Conservation (phyloP, 1,284 basidiomycete genomes). For the Acaromyces ingoldii region DNA sequence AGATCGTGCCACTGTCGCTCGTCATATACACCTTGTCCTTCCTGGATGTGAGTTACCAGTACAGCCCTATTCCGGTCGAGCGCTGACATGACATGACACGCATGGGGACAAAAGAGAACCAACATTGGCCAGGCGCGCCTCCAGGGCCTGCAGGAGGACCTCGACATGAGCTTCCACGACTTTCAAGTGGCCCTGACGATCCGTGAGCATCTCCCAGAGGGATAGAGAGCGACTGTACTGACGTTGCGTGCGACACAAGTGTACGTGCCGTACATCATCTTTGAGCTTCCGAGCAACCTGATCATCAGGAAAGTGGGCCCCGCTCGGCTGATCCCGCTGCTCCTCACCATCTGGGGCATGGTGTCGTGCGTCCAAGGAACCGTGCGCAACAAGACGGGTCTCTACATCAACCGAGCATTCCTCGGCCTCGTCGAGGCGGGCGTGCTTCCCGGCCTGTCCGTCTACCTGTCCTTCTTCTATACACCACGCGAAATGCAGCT, state of each 20-base stretch:
- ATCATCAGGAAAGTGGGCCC: constrained; percentile 54
- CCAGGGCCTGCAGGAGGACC: constrained; percentile 22
- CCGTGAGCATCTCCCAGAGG: no score
- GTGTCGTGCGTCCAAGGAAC: constrained; percentile 38
- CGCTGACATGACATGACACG: no score
- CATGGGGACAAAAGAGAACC: no score
- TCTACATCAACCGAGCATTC: constrained; percentile 42
- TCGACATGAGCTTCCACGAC: constrained; percentile 27
- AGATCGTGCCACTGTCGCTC: constrained; percentile 33
- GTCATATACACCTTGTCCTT: constrained; percentile 26
- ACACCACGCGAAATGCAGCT: constrained; percentile 36
- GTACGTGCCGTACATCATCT: constrained; percentile 37
- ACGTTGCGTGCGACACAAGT: constrained; percentile 3
- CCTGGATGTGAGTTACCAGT: no score
- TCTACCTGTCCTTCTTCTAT: constrained; percentile 46
- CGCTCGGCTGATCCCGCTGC: constrained; percentile 33
- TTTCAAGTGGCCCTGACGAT: constrained; percentile 22
- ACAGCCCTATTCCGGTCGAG: no score
- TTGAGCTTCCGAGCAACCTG: constrained; percentile 29
- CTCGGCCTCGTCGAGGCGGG: constrained; percentile 37
- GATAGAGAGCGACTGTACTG: neutral
- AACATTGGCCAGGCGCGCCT: constrained; percentile 33
- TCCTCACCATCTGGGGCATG: constrained; percentile 34
- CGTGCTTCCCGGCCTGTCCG: constrained; percentile 31
- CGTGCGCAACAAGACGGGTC: constrained; percentile 29